These are phyloP conservation scores for Globisporangium abappressorium DNA, from an alignment of 352 stramenopile species.

Conservation along the genomic window DNA sequence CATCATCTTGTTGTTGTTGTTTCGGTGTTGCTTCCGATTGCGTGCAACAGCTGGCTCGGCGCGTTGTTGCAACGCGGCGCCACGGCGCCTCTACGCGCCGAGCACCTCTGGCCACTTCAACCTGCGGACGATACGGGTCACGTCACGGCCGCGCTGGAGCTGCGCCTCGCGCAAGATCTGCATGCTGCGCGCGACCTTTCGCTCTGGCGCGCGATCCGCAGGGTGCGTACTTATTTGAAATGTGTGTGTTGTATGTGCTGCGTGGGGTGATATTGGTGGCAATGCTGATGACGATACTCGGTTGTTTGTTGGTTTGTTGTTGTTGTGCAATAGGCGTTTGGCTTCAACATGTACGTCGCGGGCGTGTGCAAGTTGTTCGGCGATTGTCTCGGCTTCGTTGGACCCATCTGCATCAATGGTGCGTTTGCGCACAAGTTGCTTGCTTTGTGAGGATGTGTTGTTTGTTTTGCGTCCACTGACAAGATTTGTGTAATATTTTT, in stretches of 20 bases:
- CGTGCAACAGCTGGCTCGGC: slow-evolving; percentile 33
- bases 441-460: background rate
- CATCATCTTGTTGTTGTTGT: background rate
- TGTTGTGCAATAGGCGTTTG: slow-evolving; percentile 59
- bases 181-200: slow-evolving; percentile 23
- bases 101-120: slow-evolving; percentile 43
- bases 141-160: slow-evolving; percentile 14
- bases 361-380: slow-evolving; percentile 91
- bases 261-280: background rate
- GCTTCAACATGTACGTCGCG: slow-evolving; percentile 86
- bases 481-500: background rate
- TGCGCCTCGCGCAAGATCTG: slow-evolving; percentile 28
- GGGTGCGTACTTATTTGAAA: slow-evolving; percentile 15
- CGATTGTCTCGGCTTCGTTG: slow-evolving; percentile 91
- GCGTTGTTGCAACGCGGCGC: slow-evolving; percentile 36
- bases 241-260: background rate
- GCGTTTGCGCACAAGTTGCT: background rate
- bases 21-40: background rate
- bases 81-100: slow-evolving; percentile 28
- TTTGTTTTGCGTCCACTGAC: background rate
- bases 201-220: slow-evolving; percentile 44
- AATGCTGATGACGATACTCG: background rate
- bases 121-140: slow-evolving; percentile 26
- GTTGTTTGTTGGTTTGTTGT: background rate
- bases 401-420: slow-evolving; percentile 59